Evolutionary conservation across 352 stramenopile genomes (phyloP).

Genomic region (Phytophthora pini): DNA sequence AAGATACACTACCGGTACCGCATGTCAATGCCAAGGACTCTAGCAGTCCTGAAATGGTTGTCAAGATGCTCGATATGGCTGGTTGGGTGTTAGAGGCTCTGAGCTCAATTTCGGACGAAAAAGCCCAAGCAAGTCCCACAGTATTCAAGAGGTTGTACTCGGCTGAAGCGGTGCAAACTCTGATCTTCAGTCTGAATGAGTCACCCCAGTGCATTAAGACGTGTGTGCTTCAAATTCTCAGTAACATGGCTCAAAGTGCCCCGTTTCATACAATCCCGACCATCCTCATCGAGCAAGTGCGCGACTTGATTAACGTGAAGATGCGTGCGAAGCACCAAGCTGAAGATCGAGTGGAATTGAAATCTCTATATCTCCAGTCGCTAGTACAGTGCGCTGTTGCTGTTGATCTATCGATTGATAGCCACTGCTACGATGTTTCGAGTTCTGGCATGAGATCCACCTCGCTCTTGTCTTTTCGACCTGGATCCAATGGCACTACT

Average conservation of each 20-base stretch:
- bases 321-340: slow-evolving; percentile 53
- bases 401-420: slow-evolving; percentile 68
- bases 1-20: slow-evolving; percentile 2
- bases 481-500: slow-evolving; percentile 3
- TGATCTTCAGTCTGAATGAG: slow-evolving; percentile 38
- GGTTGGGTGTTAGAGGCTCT: slow-evolving; percentile 50
- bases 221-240: slow-evolving; percentile 48
- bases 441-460: background rate
- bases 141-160: slow-evolving; percentile 42
- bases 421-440: slow-evolving; percentile 15
- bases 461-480: slow-evolving; percentile 8
- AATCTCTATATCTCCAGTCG: slow-evolving; percentile 67
- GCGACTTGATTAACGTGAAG: slow-evolving; percentile 51
- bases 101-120: slow-evolving; percentile 23
- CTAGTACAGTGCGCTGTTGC: slow-evolving; percentile 66
- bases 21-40: background rate
- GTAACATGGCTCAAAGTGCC: slow-evolving; percentile 43
- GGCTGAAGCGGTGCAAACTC: slow-evolving; percentile 36
- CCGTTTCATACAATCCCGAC: slow-evolving; percentile 49
- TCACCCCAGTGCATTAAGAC: slow-evolving; percentile 56
- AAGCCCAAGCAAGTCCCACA: slow-evolving; percentile 18
- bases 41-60: slow-evolving; percentile 9
- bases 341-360: slow-evolving; percentile 59
- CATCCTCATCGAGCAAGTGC: slow-evolving; percentile 47
- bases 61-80: slow-evolving; percentile 42